phyloP scores from a whole-genome alignment of 208 protist genomes.

The Leishmania guyanensis region DNA sequence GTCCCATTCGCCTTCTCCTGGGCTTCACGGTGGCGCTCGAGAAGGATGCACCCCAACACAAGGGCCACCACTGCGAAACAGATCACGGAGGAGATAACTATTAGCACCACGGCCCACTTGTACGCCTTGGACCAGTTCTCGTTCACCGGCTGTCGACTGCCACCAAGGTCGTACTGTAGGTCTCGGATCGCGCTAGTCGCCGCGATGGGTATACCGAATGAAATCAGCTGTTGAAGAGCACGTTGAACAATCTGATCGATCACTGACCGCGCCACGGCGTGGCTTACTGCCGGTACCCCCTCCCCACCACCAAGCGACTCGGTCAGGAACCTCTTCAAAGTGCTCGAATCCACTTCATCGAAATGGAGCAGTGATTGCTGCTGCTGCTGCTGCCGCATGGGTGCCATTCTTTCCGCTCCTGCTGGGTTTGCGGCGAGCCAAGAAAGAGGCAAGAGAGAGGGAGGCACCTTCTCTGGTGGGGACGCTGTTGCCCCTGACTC shows the following conservation, averaged over 20 bases:
- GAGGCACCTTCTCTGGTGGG: background rate
- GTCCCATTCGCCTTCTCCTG: background rate
- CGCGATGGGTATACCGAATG: slow-evolving; percentile 19
- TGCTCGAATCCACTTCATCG: background rate
- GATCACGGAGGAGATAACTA: slow-evolving; percentile 28
- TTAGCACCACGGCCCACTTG: slow-evolving; percentile 29
- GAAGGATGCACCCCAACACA: background rate
- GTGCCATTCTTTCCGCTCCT: background rate
- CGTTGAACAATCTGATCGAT: background rate
- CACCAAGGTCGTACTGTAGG: slow-evolving; percentile 23
- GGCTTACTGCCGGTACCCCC: no score
- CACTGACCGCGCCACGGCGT: background rate
- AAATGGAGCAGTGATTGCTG: background rate
- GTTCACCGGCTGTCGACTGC: slow-evolving; percentile 14
- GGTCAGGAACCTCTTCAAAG: background rate
- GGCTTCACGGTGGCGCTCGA: background rate
- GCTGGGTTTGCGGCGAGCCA: background rate
- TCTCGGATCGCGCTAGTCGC: slow-evolving; percentile 7
- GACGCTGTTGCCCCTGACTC: background rate
- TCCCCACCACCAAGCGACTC: background rate
- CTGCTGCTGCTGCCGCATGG: background rate
- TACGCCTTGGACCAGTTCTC: slow-evolving; percentile 15
- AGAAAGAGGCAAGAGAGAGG: no score
- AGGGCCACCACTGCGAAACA: slow-evolving; percentile 15
- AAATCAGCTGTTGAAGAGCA: slow-evolving; percentile 8